Evolutionary conservation across 2,329 filamentous ascomycete genomes (phyloP).

Genomic region (Pleochaeta shiraiana): DNA sequence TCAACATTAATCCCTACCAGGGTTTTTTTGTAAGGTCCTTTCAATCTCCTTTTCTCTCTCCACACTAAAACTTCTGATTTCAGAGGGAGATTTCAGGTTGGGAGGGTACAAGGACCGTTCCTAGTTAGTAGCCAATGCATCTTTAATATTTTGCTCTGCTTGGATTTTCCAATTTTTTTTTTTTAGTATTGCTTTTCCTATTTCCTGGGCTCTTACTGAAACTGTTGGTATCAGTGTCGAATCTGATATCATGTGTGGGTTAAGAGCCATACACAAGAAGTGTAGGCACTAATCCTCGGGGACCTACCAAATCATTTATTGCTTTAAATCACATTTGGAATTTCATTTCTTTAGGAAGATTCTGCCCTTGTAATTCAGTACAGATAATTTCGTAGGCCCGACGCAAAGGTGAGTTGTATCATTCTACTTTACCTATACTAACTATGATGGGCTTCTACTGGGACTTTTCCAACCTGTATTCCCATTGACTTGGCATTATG

Average conservation of each 20-base stretch:
- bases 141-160: not conserved
- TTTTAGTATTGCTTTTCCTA: constrained; percentile 7
- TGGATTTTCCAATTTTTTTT: constrained; percentile 4
- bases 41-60: constrained; percentile 6
- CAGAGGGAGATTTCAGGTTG: constrained; percentile 3
- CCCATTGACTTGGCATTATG: not conserved
- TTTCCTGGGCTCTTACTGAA: not conserved
- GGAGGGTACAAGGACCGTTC: constrained; percentile 4
- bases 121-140: not conserved
- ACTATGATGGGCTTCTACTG: constrained; percentile 3
- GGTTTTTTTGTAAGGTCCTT: constrained; percentile 1
- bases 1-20: not conserved
- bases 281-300: not conserved
- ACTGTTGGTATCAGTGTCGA: not conserved
- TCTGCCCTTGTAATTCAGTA: not conserved
- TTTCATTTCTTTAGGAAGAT: not conserved
- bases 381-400: not conserved
- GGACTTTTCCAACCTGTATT: not conserved
- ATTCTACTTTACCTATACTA: constrained; percentile 5
- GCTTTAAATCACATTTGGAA: constrained; percentile 3
- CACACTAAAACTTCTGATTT: constrained; percentile 6
- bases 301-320: constrained; percentile 3
- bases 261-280: constrained; percentile 2
- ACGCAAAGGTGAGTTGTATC: not conserved
- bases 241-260: not conserved